Evolutionary conservation across 169 alveolate species (phyloP).

Genomic region (Fabrea salina): DNA sequence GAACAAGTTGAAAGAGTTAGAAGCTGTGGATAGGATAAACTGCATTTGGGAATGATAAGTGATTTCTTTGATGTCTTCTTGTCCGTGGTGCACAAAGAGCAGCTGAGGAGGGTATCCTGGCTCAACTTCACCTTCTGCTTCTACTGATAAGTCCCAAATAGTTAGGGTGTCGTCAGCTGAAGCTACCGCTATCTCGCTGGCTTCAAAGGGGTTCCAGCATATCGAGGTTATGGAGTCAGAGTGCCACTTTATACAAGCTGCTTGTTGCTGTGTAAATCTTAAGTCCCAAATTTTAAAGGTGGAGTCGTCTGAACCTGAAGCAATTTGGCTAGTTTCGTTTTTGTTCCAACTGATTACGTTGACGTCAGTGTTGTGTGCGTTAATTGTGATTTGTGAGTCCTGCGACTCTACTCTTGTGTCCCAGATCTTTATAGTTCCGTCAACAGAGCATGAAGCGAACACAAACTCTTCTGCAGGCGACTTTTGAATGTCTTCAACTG

Average conservation of each 20-base stretch:
- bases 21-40: constrained; percentile 56
- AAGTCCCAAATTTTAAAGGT: constrained; percentile 80
- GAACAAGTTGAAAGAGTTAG: constrained; percentile 67
- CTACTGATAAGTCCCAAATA: constrained; percentile 81
- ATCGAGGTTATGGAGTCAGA: constrained; percentile 68
- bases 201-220: constrained; percentile 76
- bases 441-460: constrained; percentile 89
- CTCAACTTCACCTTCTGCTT: constrained; percentile 64
- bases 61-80: constrained; percentile 70
- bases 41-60: constrained; percentile 67
- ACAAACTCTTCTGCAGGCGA: constrained; percentile 67
- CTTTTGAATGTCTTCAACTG: constrained; percentile 41
- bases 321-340: constrained; percentile 53
- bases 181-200: constrained; percentile 69
- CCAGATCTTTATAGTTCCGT: constrained; percentile 90
- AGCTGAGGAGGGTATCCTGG: constrained; percentile 73
- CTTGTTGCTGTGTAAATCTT: constrained; percentile 54
- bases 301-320: constrained; percentile 78
- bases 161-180: constrained; percentile 75
- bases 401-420: constrained; percentile 46
- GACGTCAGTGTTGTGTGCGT: constrained; percentile 78
- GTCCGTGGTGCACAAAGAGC: constrained; percentile 79
- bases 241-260: constrained; percentile 78
- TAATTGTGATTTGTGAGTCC: constrained; percentile 34
- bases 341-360: constrained; percentile 78